phyloP scores from a whole-genome alignment of 2,329 filamentous ascomycete species.

The Xylariales sp. region DNA sequence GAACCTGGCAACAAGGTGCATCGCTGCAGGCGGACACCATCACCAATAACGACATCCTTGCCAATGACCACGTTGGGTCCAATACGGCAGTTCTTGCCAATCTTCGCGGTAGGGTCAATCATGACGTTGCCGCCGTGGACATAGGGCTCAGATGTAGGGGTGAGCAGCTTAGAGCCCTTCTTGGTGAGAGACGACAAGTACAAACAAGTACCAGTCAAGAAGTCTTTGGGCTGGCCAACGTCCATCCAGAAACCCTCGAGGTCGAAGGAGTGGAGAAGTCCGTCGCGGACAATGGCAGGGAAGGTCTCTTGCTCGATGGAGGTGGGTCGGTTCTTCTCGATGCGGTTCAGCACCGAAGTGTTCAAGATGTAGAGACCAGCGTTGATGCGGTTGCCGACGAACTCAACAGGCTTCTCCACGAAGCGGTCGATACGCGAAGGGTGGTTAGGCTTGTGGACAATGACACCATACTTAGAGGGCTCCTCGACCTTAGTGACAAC shows the following conservation, averaged over 20 bases:
- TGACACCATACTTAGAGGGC: constrained; percentile 96
- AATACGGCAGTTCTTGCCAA: constrained; percentile 97
- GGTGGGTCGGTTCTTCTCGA: constrained; percentile 84
- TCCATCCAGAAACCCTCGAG: constrained; percentile 99
- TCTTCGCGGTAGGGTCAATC: constrained; percentile 90
- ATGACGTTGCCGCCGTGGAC: constrained; percentile 94
- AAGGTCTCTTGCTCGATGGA: constrained; percentile 99
- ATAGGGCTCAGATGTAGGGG: constrained; percentile 67
- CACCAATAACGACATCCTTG: constrained; percentile 85
- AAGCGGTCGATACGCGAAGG: constrained; percentile 93
- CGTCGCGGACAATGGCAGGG: constrained; percentile 86
- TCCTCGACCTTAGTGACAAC: constrained; percentile 99
- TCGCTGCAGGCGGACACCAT: constrained; percentile 90
- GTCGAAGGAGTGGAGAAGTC: constrained; percentile 91
- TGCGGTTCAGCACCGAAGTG: constrained; percentile 82
- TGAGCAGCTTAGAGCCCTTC: constrained; percentile 81
- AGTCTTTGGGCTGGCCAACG: constrained; percentile 97
- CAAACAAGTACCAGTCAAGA: constrained; percentile 91
- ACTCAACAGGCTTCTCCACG: constrained; percentile 98
- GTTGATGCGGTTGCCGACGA: constrained; percentile 98
- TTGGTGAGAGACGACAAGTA: constrained; percentile 92
- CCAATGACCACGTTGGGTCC: constrained; percentile 96
- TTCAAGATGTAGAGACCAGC: constrained; percentile 98
- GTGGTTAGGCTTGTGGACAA: constrained; percentile 94
- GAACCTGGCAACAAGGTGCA: constrained; percentile 84